phyloP scores from a whole-genome alignment of 345 rosid species.

The Punica granatum region DNA sequence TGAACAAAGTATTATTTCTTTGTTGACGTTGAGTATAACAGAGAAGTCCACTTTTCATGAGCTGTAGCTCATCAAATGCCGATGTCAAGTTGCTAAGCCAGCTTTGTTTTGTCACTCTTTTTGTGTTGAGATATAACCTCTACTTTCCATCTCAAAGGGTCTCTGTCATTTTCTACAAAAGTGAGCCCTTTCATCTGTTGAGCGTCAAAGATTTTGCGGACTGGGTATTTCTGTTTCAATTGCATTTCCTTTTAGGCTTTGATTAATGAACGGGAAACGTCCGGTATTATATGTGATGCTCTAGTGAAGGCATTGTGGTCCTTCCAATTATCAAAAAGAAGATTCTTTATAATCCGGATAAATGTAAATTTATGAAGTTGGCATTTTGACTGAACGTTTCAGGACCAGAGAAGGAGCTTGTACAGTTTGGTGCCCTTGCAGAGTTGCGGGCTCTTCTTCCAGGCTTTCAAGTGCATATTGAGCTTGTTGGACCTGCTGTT shows the following conservation, averaged over 20 bases:
- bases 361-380: not conserved
- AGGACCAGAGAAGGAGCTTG: constrained; percentile 97
- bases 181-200: not conserved
- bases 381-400: not conserved
- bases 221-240: not conserved
- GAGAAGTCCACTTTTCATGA: not conserved
- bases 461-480: constrained; percentile 44
- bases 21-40: not conserved
- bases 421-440: constrained; percentile 69
- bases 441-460: constrained; percentile 81
- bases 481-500: constrained; percentile 77
- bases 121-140: too few species aligned
- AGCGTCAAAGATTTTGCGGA: not conserved
- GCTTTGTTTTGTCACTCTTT: not conserved
- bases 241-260: too few species aligned
- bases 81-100: not conserved
- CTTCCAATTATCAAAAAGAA: not conserved
- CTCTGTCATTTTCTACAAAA: not conserved
- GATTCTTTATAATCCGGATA: not conserved
- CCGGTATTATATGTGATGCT: not conserved
- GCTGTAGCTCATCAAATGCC: not conserved
- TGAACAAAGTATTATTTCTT: constrained; percentile 12
- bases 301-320: not conserved
- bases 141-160: not conserved
- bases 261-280: too few species aligned